Percentiles rank a stretch among this genome's conserved stretches.
phyloP scores from a whole-genome alignment of 2,329 filamentous ascomycete species.

The Trichoderma harzianum region DNA sequence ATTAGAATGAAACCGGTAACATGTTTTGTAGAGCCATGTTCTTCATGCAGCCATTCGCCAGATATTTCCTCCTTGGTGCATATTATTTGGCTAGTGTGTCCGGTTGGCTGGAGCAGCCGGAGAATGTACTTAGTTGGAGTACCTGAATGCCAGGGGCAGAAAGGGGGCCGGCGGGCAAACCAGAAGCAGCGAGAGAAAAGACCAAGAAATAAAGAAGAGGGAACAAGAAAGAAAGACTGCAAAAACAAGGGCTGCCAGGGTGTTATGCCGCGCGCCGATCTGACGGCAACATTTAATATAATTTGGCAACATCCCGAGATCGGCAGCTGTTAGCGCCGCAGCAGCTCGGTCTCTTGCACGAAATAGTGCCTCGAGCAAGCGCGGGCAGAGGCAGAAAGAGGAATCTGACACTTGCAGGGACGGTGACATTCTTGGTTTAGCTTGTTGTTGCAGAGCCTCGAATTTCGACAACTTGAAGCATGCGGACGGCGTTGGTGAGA shows the following conservation, averaged over 20 bases:
- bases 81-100: neutral
- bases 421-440: neutral
- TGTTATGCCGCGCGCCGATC: conserved; percentile 1
- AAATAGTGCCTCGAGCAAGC: neutral
- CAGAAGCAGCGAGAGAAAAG: neutral
- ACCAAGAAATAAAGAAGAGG: neutral
- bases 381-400: neutral
- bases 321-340: conserved; percentile 14
- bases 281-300: conserved; percentile 3
- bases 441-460: neutral
- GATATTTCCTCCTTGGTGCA: neutral
- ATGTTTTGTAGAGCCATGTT: neutral
- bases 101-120: neutral
- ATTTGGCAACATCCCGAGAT: conserved; percentile 11
- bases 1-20: neutral
- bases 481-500: neutral
- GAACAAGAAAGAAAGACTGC: neutral
- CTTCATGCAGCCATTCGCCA: neutral
- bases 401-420: neutral
- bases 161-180: neutral
- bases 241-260: neutral
- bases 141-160: neutral
- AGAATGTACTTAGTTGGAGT: neutral
- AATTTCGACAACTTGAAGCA: neutral
- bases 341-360: neutral